These are phyloP conservation scores for Yamadazyma mexicana DNA, from an alignment of 1,139 yeast genomes.

Conservation along the genomic window DNA sequence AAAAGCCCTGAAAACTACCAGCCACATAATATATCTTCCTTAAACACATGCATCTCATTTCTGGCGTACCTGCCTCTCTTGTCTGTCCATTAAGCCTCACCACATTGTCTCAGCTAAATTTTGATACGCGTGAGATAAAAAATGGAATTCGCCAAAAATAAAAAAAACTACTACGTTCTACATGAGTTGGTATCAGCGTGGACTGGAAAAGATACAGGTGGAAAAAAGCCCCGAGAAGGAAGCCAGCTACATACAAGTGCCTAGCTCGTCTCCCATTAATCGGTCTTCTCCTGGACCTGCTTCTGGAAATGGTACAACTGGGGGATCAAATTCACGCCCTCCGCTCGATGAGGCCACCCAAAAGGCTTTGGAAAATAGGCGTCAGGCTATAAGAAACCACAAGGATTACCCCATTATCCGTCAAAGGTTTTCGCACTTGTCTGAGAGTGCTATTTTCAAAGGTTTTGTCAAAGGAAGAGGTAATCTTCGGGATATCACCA, in stretches of 20 bases:
- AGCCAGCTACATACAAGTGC: slow-evolving; percentile 31
- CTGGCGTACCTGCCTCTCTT: too few relatives aligned
- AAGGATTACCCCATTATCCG: slow-evolving; percentile 50
- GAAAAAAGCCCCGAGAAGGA: slow-evolving; percentile 20
- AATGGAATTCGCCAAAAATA: neutral
- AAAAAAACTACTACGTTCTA: neutral
- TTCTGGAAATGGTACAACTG: neutral
- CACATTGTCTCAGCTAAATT: too few relatives aligned
- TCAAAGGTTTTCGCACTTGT: slow-evolving; percentile 46
- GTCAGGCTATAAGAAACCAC: slow-evolving; percentile 43
- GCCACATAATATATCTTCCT: too few relatives aligned
- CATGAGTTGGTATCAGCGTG: slow-evolving; percentile 36
- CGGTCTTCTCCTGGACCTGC: slow-evolving; percentile 22
- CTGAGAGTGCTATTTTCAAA: slow-evolving; percentile 54
- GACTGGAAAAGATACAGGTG: slow-evolving; percentile 17
- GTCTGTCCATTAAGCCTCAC: too few relatives aligned
- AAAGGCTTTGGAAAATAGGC: slow-evolving; percentile 32
- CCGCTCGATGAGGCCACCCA: slow-evolving; percentile 24
- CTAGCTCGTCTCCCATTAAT: slow-evolving; percentile 37
- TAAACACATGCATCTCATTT: too few relatives aligned
- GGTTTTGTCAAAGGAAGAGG: slow-evolving; percentile 63
- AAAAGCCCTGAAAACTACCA: too few relatives aligned
- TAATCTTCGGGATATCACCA: slow-evolving; percentile 54
- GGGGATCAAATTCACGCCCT: neutral
- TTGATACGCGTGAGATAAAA: slow-evolving; percentile 1